Evolutionary conservation across 2,329 filamentous ascomycete genomes (phyloP), one percentile per base, ranked within the genome.

Genomic region (Blastomyces gilchristii): DNA sequence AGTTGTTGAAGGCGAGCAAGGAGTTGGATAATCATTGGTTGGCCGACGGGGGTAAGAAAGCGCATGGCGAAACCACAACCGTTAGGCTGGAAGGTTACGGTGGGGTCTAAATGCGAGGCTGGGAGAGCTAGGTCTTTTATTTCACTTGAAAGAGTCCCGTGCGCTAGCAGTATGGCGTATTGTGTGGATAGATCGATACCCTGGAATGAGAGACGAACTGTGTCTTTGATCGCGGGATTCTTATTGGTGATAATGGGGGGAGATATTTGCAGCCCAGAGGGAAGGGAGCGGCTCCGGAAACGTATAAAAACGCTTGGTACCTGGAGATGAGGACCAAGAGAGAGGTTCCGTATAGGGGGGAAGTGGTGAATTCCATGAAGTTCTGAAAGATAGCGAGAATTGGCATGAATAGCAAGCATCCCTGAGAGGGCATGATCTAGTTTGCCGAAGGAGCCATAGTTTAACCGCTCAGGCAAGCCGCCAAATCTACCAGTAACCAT

Each of bases 1-100:
- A 78, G 69, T 63, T 71, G 69, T 66, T 78, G 76, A 37, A 78
- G 64, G 43, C 68, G 71, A 64, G 74, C 71, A 62, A 76, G 69
- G 3, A 78, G 68, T 49, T 67, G 63, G n/a, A 70, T 25, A 31
- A 77, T 71, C 25, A 76, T 68, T 12, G 74, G 67, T 28, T 71
- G 70, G 5, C 76, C 76, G 62, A 72, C 70, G 34, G 74, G 69
- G 18, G 71, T 70, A 59, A 73, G 67, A 50, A 78, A 69, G 58
- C 75, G 74, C 60, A 78, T 72, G 16, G 74, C 73, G 67, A 78
- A 78, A 7, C 69, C 70, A 52, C 64, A 64, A 25, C 73, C 72
- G 11, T 69, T 71, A 57, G 69, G 69, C 63, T 73, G 71, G 63
- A 77, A 72, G 25, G 72, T 65, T 41, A 77, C 61, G 25, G 70